These are phyloP conservation scores for Rhodamnia argentea DNA, from an alignment of 345 rosid species.

Conservation along the genomic window DNA sequence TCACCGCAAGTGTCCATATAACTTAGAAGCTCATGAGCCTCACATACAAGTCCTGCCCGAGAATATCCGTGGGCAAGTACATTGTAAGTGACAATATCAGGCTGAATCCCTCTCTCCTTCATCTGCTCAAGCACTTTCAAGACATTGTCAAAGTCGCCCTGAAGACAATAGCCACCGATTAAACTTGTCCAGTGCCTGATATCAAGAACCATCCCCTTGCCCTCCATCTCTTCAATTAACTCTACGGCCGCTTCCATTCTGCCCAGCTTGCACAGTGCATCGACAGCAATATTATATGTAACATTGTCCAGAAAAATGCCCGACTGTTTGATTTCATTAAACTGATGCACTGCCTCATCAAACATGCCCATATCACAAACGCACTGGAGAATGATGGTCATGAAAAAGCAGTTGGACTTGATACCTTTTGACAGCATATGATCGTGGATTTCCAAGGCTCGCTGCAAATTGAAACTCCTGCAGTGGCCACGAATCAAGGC, in stretches of 20 bases:
- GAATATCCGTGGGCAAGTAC: conserved; percentile 48
- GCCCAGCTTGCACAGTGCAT: conserved; percentile 53
- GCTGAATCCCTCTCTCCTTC: conserved; percentile 32
- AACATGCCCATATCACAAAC: conserved; percentile 28
- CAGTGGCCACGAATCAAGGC: conserved; percentile 38
- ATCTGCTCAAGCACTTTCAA: conserved; percentile 41
- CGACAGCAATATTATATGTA: conserved; percentile 38
- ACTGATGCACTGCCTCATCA: conserved; percentile 20
- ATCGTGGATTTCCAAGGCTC: conserved; percentile 32
- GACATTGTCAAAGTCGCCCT: conserved; percentile 36
- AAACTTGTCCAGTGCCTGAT: conserved; percentile 59
- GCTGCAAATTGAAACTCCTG: conserved; percentile 21
- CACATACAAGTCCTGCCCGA: conserved; percentile 28
- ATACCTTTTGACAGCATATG: conserved; percentile 42
- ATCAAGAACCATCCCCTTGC: conserved; percentile 35
- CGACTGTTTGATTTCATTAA: conserved; percentile 20
- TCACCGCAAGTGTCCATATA: conserved; percentile 28
- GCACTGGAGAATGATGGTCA: conserved; percentile 48
- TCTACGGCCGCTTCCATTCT: conserved; percentile 42
- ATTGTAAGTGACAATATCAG: conserved; percentile 42
- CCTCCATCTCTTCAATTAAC: conserved; percentile 49
- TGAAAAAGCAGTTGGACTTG: conserved; percentile 44
- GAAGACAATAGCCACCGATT: conserved; percentile 47
- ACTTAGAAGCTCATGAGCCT: conserved; percentile 19
- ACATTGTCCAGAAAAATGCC: conserved; percentile 43